Conservation (phyloP, 2,329 filamentous ascomycete genomes). For the Xylariaceae sp. region DNA sequence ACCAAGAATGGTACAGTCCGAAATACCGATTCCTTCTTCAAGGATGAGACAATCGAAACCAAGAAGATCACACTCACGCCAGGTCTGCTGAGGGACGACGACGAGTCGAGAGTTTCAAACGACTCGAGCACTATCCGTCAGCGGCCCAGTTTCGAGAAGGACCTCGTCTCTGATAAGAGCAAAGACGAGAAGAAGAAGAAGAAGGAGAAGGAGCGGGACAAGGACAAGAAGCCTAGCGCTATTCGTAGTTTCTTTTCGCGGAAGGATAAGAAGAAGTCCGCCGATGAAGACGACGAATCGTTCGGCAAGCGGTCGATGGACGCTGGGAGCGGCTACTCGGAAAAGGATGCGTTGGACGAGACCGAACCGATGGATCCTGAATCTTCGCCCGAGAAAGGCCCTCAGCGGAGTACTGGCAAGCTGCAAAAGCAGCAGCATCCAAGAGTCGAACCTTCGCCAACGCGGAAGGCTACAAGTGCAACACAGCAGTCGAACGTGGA, state of each 20-base stretch:
- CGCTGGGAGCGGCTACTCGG: slow-evolving; percentile 28
- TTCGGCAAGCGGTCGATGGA: slow-evolving; percentile 58
- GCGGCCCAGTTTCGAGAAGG: slow-evolving; percentile 50
- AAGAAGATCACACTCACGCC: slow-evolving; percentile 97
- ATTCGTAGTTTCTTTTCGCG: slow-evolving; percentile 56
- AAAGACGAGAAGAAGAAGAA: slow-evolving; percentile 63
- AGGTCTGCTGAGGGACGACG: slow-evolving; percentile 80
- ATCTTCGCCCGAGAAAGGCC: slow-evolving; percentile 37
- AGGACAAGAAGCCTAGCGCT: slow-evolving; percentile 35
- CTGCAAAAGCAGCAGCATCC: slow-evolving; percentile 63
- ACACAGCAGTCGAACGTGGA: slow-evolving; percentile 30
- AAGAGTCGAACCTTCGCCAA: slow-evolving; percentile 38
- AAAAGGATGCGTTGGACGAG: slow-evolving; percentile 36
- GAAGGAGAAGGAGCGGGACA: slow-evolving; percentile 48
- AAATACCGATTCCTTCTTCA: slow-evolving; percentile 95
- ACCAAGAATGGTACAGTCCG: slow-evolving; percentile 81
- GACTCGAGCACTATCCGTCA: slow-evolving; percentile 40
- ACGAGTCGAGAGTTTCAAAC: slow-evolving; percentile 34
- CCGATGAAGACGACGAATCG: slow-evolving; percentile 52
- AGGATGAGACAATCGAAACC: slow-evolving; percentile 88
- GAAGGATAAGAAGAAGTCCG: slow-evolving; percentile 51
- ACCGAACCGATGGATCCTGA: slow-evolving; percentile 36
- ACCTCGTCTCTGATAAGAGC: slow-evolving; percentile 36
- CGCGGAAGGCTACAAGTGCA: slow-evolving; percentile 30
- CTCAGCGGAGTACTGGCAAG: slow-evolving; percentile 57